These are phyloP conservation scores for Pogostemon cablin DNA, from an alignment of 257 asterid species.

Conservation along the genomic window DNA sequence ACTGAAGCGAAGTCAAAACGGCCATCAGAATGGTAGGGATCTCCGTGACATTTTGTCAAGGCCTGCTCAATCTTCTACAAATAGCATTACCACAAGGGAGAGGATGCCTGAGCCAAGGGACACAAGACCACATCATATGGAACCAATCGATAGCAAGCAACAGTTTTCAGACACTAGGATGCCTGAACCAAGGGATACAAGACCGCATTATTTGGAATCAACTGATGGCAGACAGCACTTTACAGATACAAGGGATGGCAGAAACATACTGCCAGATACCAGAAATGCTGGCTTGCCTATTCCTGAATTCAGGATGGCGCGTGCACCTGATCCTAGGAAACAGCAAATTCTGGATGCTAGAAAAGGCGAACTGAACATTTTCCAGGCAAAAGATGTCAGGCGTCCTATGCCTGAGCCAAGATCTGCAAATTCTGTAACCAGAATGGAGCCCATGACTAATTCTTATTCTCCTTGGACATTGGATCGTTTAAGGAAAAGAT, in stretches of 20 bases:
- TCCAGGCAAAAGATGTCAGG: slow-evolving; percentile 47
- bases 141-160: slow-evolving; percentile 40
- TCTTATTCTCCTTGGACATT: slow-evolving; percentile 80
- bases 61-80: slow-evolving; percentile 76
- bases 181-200: slow-evolving; percentile 50
- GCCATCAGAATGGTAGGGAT: slow-evolving; percentile 58
- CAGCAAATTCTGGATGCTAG: slow-evolving; percentile 38
- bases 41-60: slow-evolving; percentile 83
- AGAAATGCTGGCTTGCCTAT: slow-evolving; percentile 42
- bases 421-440: slow-evolving; percentile 46
- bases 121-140: slow-evolving; percentile 42
- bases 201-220: slow-evolving; percentile 43
- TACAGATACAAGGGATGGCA: slow-evolving; percentile 42
- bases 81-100: slow-evolving; percentile 40
- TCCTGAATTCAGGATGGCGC: slow-evolving; percentile 38
- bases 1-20: slow-evolving; percentile 49
- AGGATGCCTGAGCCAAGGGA: slow-evolving; percentile 50
- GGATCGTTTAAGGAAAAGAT: slow-evolving; percentile 72
- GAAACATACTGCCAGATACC: slow-evolving; percentile 37
- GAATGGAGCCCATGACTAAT: slow-evolving; percentile 46
- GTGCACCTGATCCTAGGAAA: slow-evolving; percentile 43
- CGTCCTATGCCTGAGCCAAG: slow-evolving; percentile 50
- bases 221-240: slow-evolving; percentile 40
- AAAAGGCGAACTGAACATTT: slow-evolving; percentile 42
- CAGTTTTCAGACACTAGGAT: slow-evolving; percentile 32